Base-by-base conservation (phyloP, 1,139 yeast genomes). In the Candida glucosophila region DNA sequence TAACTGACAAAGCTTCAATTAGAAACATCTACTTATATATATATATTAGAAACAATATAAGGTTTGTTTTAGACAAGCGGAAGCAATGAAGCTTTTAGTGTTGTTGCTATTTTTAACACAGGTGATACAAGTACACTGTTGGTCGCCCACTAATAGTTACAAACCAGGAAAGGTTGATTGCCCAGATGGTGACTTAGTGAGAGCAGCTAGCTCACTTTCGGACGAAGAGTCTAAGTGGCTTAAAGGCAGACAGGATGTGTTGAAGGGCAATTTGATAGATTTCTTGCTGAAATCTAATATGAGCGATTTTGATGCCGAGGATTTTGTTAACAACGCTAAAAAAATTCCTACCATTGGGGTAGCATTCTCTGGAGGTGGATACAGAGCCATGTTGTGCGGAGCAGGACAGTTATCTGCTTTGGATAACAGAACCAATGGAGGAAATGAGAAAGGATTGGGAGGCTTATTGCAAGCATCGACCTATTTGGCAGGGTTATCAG, bases 401-500 rank as follows among this genome's bases (percentile, higher is more conserved):
- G 69, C 68, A 1, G 70, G 70, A 2, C 60, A 60, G 34, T 35
- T 63, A 19, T 37, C 61, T 22, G 64, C 67, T 1, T 44, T 62
- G n/a, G 60, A 54, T 31, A 47, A 43, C 26, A 34, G 60, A 36
- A 50, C 43, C 10, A 36, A 37, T 5, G 44, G 43, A 17, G 41
- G 55, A 3, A 40, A 42, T 26, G 41, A 47, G 2, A 51, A 61
- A 25, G 93, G 93, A 16, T 51, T 85, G 26, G 94, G 94, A 17
- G 93, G 95, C 2, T 55, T 85, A 28, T 58, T 81, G 26, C 85
- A 86, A 41, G 58, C 79, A 2, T 48, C 90, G 1, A 74, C 92
- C 2, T 85, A 83, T 47, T 44, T 85, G 23, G 65, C 80, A 1
- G 95, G 94, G 20, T 61, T 86, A 23, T 78, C 92, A 0, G 96